Evolutionary conservation across 306 rosid species (phyloP).

Genomic region (Malus fusca): DNA sequence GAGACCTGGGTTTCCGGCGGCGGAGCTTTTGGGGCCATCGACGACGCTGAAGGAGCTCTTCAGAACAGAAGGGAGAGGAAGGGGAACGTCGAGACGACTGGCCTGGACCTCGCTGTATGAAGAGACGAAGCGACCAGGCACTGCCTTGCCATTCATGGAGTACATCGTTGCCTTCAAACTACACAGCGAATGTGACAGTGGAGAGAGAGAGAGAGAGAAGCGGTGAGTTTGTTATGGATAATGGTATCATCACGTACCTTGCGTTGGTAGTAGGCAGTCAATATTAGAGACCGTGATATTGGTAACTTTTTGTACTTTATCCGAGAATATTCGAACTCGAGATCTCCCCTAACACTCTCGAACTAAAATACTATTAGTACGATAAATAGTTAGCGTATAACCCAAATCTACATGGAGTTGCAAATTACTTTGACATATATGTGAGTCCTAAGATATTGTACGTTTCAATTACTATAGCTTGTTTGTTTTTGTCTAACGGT

Average conservation of each 20-base stretch:
- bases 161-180: conserved; percentile 5
- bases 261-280: too few species aligned
- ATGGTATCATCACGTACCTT: neutral
- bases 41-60: conserved; percentile 41
- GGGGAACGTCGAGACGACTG: conserved; percentile 58
- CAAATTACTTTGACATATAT: too few species aligned
- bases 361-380: too few species aligned
- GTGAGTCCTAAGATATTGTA: too few species aligned
- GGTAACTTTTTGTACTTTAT: too few species aligned
- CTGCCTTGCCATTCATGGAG: conserved; percentile 29
- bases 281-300: too few species aligned
- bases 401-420: too few species aligned
- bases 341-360: too few species aligned
- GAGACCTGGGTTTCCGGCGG: conserved; percentile 76
- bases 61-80: conserved; percentile 75
- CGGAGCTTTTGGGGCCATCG: conserved; percentile 77
- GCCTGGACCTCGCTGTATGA: conserved; percentile 71
- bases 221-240: neutral
- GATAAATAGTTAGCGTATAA: too few species aligned
- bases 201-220: neutral
- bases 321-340: too few species aligned
- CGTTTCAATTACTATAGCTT: too few species aligned
- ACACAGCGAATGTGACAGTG: neutral
- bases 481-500: too few species aligned
- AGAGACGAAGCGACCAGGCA: conserved; percentile 48